Base-by-base conservation (phyloP, 2,329 filamentous ascomycete species). In the Trichoderma sp. region DNA sequence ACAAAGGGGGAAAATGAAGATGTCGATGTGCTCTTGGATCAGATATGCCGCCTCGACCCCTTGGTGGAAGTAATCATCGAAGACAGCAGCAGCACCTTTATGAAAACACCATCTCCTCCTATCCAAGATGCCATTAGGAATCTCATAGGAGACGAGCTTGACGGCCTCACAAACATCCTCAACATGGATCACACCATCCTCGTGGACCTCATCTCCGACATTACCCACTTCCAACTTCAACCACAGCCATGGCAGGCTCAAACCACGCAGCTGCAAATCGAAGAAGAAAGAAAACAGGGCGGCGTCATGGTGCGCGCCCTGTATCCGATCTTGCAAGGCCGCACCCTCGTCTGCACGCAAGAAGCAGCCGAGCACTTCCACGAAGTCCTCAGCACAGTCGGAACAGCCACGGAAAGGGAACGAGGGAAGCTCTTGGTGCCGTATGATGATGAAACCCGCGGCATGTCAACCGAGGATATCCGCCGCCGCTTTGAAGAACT, bases 101-200 rank as follows among this genome's bases (percentile, higher is more conserved):
- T 78, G 55, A 72, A 69, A 2, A 60, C 68, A 0, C 68, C 75
- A 0, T 62, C 73, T 11, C 78, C 78, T 1, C 27, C 67, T 5
- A 68, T 80, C 13, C 72, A 75, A 0, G 69, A 62, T 19, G 78
- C 78, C 24, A 71, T 81, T 10, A 56, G 68, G 5, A 77, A 76
- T 16, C 73, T 82, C 1, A 66, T 80, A 8, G 74, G 76, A 3
- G 71, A 79, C 65, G 75, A 78, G 55, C 71, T 79, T 16, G 75
- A 72, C 19, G 73, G 74, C 10, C 78, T 82, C 21, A 80, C 80
- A 5, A 21, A 71, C 0, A 80, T 78, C 5, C 68, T 83, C 24
- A 83, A 82, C 69, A 74, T 83, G 64, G 81, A 83, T 55, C 81
- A 82, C 67, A 81, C 81, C 6, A 76, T 82, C 52, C 77, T 83